Conservation (phyloP, 495 filamentous ascomycete genomes). For the Lasiosphaeria ovina region DNA sequence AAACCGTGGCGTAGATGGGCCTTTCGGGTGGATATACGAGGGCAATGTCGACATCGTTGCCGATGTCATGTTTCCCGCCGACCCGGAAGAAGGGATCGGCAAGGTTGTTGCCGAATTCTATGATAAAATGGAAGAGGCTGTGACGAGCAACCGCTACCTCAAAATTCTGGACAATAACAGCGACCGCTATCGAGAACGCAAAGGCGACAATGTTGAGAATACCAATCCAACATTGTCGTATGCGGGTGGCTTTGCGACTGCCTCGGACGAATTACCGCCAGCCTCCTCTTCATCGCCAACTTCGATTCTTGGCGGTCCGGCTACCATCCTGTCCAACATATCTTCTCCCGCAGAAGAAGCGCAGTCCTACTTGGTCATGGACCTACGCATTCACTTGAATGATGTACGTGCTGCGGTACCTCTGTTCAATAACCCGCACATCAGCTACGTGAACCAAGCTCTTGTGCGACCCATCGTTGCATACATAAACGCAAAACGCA, state of each 20-base stretch:
- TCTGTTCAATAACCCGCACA: conserved; percentile 75
- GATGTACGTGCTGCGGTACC: conserved; percentile 89
- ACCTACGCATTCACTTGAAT: conserved; percentile 85
- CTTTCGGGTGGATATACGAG: conserved; percentile 96
- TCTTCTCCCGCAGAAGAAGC: conserved; percentile 37
- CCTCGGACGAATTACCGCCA: conserved; percentile 2
- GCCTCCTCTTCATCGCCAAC: conserved; percentile 7
- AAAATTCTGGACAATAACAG: conserved; percentile 42
- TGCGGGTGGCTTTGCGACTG: neutral
- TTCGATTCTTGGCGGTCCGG: neutral
- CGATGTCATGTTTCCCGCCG: conserved; percentile 87
- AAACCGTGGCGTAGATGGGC: conserved; percentile 88
- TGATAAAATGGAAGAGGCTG: conserved; percentile 87
- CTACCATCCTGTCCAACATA: too few species aligned
- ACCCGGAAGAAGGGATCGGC: conserved; percentile 79
- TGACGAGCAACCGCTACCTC: conserved; percentile 67
- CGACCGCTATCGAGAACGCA: conserved; percentile 22
- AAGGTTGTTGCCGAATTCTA: conserved; percentile 95
- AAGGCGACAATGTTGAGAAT: conserved; percentile 29
- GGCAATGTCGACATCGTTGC: conserved; percentile 96
- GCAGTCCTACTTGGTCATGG: conserved; percentile 79
- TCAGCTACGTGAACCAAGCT: conserved; percentile 94
- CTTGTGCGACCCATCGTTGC: conserved; percentile 96
- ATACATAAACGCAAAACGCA: conserved; percentile 90
- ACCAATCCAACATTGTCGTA: conserved; percentile 9